Conservation (phyloP, 768 basidiomycete species). For the Suillus subaureus region DNA sequence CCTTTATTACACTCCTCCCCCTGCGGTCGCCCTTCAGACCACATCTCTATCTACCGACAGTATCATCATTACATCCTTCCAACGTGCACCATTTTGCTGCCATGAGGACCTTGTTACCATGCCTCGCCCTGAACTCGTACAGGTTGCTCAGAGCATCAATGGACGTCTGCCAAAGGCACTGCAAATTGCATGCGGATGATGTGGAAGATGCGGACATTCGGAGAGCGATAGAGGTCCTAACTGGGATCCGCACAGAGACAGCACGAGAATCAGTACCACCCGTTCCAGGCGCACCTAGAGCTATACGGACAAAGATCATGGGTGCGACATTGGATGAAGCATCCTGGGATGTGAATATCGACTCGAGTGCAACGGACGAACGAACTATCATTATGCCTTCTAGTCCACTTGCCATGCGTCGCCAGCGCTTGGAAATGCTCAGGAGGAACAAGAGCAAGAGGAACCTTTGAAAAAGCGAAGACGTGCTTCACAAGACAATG, state of each 20-base stretch:
- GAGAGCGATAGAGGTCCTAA: constrained; percentile 57
- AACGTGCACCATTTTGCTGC: constrained; percentile 66
- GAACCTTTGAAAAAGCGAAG: constrained; percentile 16
- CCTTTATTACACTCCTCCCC: constrained; percentile 12
- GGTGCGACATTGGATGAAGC: neutral
- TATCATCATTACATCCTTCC: constrained; percentile 64
- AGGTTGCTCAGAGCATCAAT: constrained; percentile 58
- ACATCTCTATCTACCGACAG: constrained; percentile 52
- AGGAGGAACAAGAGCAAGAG: constrained; percentile 29
- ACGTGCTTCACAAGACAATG: neutral
- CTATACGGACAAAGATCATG: neutral
- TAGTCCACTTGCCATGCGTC: constrained; percentile 29
- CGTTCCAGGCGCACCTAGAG: neutral
- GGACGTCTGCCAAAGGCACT: constrained; percentile 52
- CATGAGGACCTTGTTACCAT: constrained; percentile 73
- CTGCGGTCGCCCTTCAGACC: constrained; percentile 61
- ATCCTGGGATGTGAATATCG: constrained; percentile 10
- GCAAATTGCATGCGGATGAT: constrained; percentile 48
- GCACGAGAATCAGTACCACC: neutral
- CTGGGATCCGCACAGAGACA: constrained; percentile 47
- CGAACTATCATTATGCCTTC: constrained; percentile 17
- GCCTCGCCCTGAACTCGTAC: constrained; percentile 53
- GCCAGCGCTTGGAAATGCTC: constrained; percentile 20
- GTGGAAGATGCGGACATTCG: constrained; percentile 50
- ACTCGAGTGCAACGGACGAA: constrained; percentile 20